Base-by-base conservation (phyloP, 176 grass and related monocot genomes). In the Ampelocalamus luodianensis region DNA sequence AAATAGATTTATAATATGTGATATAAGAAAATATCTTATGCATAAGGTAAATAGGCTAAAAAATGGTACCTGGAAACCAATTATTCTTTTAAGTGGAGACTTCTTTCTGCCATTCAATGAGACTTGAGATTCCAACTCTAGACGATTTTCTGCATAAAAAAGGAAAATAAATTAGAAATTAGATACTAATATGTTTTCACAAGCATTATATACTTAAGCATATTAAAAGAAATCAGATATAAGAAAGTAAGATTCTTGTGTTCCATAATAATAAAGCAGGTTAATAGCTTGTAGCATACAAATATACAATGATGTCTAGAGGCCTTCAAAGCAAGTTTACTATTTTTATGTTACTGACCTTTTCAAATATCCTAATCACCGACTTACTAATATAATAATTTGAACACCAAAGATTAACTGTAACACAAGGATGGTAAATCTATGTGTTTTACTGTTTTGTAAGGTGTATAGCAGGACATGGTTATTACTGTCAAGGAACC, bases 21-120 rank as follows among this genome's bases (percentile, higher is more conserved):
- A 73, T 56, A 68, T 8, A 77, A 55, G 10, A 77, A 65, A 87
- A 42, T 48, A 40, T 71, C 10, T 3, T 26, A 24, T 60, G 48
- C 23, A 72, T 45, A 40, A 68, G 12, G 46, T 49, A 7, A 44
- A 26, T 46, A 82, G 20, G 38, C 78, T 60, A 26, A 27, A 58
- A 55, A 53, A 69, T 38, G 42, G 27, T 95, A 99, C 93, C 91
- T 99, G 93, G 76, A 99, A 93, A 63, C 93, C 90, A 32, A 92
- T 88, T 70, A 99, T 93, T 90, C 91, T 95, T 86, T 96, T 99
- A 62, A 89, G 92, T 26, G 85, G 91, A 79, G 91, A 92, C 83
- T 96, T 99, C 90, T 87, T 95, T 82, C 89, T 92, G 18, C 96
- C 93, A 74, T 92, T 87, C 55, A 94, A 85, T 39, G 93, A 83